Evolutionary conservation across 345 rosid species (phyloP).

Genomic region (Eucalyptus leucophloia): DNA sequence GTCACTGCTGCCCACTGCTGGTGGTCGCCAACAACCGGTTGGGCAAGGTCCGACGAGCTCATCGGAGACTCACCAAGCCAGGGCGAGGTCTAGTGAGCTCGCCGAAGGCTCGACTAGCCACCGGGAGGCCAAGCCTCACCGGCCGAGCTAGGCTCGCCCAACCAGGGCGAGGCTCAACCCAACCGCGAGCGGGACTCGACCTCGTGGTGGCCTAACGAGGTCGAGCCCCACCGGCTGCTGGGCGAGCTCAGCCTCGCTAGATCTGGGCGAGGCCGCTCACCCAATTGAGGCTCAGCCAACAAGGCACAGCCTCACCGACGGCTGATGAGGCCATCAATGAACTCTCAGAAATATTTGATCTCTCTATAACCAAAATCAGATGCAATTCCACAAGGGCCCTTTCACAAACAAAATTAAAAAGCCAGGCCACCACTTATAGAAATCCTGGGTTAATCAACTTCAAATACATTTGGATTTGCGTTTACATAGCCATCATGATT

Average conservation of each 20-base stretch:
- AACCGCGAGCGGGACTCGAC: fast-evolving
- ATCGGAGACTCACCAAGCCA: too few species aligned
- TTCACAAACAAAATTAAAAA: not conserved
- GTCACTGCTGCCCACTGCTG: fast-evolving
- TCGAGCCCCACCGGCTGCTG: fast-evolving
- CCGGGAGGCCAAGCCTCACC: too few species aligned
- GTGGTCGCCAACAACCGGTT: fast-evolving
- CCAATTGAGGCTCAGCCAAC: too few species aligned
- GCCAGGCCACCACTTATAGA: not conserved
- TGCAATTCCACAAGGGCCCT: not conserved
- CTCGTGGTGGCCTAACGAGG: too few species aligned
- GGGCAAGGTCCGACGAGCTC: fast-evolving
- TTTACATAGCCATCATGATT: not conserved
- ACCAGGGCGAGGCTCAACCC: too few species aligned
- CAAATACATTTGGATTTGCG: not conserved
- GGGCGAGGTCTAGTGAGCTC: fast-evolving
- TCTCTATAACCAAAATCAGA: not conserved
- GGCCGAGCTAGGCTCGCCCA: fast-evolving
- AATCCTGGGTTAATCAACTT: not conserved
- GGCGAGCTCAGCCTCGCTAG: too few species aligned
- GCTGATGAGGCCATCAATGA: too few species aligned
- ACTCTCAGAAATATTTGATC: too few species aligned
- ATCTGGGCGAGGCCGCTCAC: too few species aligned
- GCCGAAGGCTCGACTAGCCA: fast-evolving
- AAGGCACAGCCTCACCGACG: too few species aligned